Evolutionary conservation across 257 asterid species (phyloP), one percentile per base, ranked within the genome.

Genomic region (Solanum clarkiae): DNA sequence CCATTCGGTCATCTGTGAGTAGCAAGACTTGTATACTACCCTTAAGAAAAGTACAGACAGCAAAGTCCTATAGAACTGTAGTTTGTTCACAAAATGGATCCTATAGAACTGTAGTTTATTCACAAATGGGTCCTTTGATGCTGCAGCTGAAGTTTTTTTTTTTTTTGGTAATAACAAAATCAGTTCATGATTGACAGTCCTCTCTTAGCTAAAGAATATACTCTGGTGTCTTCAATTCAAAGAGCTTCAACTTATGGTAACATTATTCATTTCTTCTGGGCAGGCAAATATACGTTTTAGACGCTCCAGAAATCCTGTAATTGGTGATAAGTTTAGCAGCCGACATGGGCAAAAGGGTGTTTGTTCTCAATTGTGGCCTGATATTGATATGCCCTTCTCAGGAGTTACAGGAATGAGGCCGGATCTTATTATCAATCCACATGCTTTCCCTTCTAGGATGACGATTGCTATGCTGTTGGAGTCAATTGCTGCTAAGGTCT

Each of bases 341-440:
- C 91, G 99, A 44, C 99, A 97, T 87, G 99, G 99, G 68, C 99
- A 97, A 86, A 97, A 97, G 92, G 99, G 99, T 89, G 99, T 97
- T 77, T 97, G 99, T 92, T 97, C 99, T 83, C 99, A 95, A 91
- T 92, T 95, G 69, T 97, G 98, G 98, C 91, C 93, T 85, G 99
- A 95, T 83, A 86, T 84, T 55, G 99, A 97, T 92, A 95, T 97
- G 98, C 99, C 99, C 42, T 97, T 94, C 90, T 93, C 97, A 44
- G 98, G 92, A 84, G 88, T 84, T 71, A 92, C 98, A 49, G 99
- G 99, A 79, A 97, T 97, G 97, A 88, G 97, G 74, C 99, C 99
- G 51, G 99, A 97, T 92, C 99, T 97, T 86, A 95, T 97, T 56
- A 97, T 97, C 86, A 97, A 97, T 85, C 99, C 99, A 53, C 99